A percentile compares a stretch with the other conserved stretches of the same genome.
Conservation (phyloP, 352 stramenopile genomes). For the Aphanomyces cochlioides region DNA sequence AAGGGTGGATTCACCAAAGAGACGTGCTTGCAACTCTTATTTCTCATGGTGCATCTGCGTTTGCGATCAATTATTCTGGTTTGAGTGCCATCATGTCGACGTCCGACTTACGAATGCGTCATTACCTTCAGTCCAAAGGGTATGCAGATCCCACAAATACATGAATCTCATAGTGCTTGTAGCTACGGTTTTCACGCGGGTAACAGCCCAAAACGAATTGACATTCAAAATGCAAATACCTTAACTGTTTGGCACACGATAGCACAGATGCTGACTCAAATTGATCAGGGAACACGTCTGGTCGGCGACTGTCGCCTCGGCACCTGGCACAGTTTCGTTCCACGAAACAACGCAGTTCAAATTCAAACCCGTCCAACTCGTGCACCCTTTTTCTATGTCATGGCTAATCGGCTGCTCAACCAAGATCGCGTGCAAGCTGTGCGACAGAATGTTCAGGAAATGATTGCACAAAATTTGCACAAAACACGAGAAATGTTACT, state of each 20-base stretch:
- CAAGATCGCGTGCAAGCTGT: not conserved
- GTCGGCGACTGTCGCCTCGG: constrained; percentile 13
- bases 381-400: constrained; percentile 24
- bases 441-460: not conserved
- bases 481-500: not conserved
- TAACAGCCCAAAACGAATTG: constrained; percentile 7
- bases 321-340: constrained; percentile 21
- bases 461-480: not conserved
- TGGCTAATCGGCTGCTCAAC: constrained; percentile 26
- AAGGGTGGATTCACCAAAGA: constrained; percentile 9
- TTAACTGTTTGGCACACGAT: constrained; percentile 10
- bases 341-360: not conserved
- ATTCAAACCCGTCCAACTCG: not conserved
- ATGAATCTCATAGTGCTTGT: not conserved
- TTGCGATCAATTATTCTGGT: constrained; percentile 12
- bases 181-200: constrained; percentile 20
- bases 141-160: not conserved
- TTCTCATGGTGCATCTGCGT: constrained; percentile 13
- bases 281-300: not conserved
- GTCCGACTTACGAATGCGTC: constrained; percentile 4
- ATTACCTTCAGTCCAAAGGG: constrained; percentile 16
- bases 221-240: constrained; percentile 9
- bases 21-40: constrained; percentile 1
- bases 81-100: constrained; percentile 2
- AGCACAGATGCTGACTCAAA: not conserved